Evolutionary conservation across 768 basidiomycete species (phyloP).

Genomic region (Zangia roseola): DNA sequence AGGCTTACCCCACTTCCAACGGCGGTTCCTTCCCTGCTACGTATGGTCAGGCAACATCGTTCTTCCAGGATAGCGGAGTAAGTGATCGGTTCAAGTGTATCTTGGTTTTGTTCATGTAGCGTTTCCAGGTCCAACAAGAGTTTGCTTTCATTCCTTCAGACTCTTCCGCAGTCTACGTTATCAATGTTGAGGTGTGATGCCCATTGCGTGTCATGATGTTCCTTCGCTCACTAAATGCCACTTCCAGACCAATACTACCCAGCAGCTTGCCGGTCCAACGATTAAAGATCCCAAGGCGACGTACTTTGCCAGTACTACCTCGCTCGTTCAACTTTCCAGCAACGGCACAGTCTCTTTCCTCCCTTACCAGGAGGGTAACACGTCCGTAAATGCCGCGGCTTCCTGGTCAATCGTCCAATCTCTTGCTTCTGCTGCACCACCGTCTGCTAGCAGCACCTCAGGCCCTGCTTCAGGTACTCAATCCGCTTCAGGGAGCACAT

Average conservation of each 20-base stretch:
- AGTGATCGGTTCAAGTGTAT: slow-evolving; percentile 16
- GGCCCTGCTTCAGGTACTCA: slow-evolving; percentile 19
- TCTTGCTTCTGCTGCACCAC: slow-evolving; percentile 45
- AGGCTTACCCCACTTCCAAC: slow-evolving; percentile 49
- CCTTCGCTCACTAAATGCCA: slow-evolving; percentile 5
- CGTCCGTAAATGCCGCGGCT: slow-evolving; percentile 42
- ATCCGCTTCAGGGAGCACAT: slow-evolving; percentile 10
- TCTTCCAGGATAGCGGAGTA: slow-evolving; percentile 59
- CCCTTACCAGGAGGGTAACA: slow-evolving; percentile 49
- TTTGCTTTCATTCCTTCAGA: slow-evolving; percentile 80
- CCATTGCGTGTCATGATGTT: neutral
- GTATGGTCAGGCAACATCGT: slow-evolving; percentile 67
- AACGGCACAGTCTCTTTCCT: slow-evolving; percentile 60
- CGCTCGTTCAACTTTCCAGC: slow-evolving; percentile 68
- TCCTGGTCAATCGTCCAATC: slow-evolving; percentile 48
- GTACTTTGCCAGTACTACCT: slow-evolving; percentile 60
- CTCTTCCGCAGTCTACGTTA: slow-evolving; percentile 66
- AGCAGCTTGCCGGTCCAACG: slow-evolving; percentile 56
- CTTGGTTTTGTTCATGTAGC: neutral
- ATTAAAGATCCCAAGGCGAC: slow-evolving; percentile 56
- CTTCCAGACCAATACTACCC: slow-evolving; percentile 60
- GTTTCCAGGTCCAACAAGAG: slow-evolving; percentile 60
- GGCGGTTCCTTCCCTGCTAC: slow-evolving; percentile 61
- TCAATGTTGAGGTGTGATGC: slow-evolving; percentile 59
- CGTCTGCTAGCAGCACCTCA: slow-evolving; percentile 24